Evolutionary conservation across 2,329 filamentous ascomycete genomes (phyloP).

Genomic region (Ophiocordyceps camponoti-leonardi): DNA sequence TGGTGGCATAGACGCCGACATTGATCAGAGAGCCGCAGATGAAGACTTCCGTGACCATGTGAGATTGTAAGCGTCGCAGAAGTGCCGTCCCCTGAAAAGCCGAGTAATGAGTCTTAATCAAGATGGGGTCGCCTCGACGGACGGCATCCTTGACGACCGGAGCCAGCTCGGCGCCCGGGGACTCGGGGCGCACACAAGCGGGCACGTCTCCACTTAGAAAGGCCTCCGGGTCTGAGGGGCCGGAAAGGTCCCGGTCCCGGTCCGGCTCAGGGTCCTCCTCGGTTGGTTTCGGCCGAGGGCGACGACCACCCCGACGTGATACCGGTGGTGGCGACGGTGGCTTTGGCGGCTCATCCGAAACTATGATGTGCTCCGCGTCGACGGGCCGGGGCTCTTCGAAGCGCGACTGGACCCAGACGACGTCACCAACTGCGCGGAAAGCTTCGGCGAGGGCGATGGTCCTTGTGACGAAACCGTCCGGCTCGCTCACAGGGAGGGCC

Average conservation of each 20-base stretch:
- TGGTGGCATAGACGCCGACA: slow-evolving; percentile 78
- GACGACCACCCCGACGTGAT: slow-evolving; percentile 2
- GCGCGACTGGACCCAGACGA: slow-evolving; percentile 74
- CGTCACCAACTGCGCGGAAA: slow-evolving; percentile 54
- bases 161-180: slow-evolving; percentile 28
- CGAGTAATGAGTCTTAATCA: slow-evolving; percentile 70
- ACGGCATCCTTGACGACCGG: slow-evolving; percentile 21
- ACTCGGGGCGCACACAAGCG: slow-evolving; percentile 24
- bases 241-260: not conserved
- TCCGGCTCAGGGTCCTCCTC: not conserved
- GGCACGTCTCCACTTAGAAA: slow-evolving; percentile 26
- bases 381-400: slow-evolving; percentile 46
- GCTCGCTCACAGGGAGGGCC: slow-evolving; percentile 46
- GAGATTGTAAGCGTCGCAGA: slow-evolving; percentile 62
- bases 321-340: not conserved
- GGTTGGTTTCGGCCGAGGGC: not conserved
- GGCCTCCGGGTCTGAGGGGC: slow-evolving; percentile 19
- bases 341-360: slow-evolving; percentile 13
- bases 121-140: slow-evolving; percentile 30
- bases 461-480: slow-evolving; percentile 48
- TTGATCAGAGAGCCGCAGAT: slow-evolving; percentile 79
- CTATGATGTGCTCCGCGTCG: slow-evolving; percentile 33
- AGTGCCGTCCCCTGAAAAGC: slow-evolving; percentile 64
- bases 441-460: slow-evolving; percentile 48
- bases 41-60: slow-evolving; percentile 76